These are phyloP conservation scores for Skeletonema grethae DNA, from an alignment of 108 stramenopile species.

Conservation along the genomic window DNA sequence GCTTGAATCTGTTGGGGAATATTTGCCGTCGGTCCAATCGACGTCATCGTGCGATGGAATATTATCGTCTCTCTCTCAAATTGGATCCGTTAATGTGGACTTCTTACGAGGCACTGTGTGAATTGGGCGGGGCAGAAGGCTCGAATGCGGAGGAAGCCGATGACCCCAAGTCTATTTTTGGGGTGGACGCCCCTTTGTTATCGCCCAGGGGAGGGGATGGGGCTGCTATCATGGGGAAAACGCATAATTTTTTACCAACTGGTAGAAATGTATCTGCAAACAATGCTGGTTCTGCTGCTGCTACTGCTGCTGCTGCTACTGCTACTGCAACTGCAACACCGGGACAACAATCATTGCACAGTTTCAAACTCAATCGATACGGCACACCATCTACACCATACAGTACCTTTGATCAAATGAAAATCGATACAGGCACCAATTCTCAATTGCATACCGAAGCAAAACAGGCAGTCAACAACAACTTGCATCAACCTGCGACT, in stretches of 20 bases:
- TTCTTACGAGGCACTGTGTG: conserved; percentile 79
- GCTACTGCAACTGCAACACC: conserved; percentile 3
- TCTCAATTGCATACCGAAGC: conserved; percentile 8
- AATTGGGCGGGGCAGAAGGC: conserved; percentile 64
- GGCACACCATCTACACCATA: conserved; percentile 45
- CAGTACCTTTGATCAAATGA: conserved; percentile 36
- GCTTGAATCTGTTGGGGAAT: conserved; percentile 79
- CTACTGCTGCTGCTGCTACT: conserved; percentile 5
- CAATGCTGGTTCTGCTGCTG: neutral
- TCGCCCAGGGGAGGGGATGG: conserved; percentile 34
- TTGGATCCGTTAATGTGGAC: conserved; percentile 89
- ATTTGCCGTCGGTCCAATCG: conserved; percentile 82
- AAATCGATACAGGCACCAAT: conserved; percentile 11
- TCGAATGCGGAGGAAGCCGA: conserved; percentile 34
- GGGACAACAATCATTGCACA: conserved; percentile 13
- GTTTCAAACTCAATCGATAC: conserved; percentile 24
- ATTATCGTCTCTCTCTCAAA: conserved; percentile 75
- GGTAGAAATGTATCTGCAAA: neutral
- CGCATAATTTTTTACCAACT: neutral
- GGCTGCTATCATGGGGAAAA: neutral
- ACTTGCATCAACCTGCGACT: conserved; percentile 23
- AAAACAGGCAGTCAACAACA: neutral
- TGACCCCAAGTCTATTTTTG: conserved; percentile 75
- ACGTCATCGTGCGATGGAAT: conserved; percentile 71
- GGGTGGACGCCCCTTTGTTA: conserved; percentile 51